Base-by-base conservation (phyloP, 768 basidiomycete genomes). In the Trametes meyenii region DNA sequence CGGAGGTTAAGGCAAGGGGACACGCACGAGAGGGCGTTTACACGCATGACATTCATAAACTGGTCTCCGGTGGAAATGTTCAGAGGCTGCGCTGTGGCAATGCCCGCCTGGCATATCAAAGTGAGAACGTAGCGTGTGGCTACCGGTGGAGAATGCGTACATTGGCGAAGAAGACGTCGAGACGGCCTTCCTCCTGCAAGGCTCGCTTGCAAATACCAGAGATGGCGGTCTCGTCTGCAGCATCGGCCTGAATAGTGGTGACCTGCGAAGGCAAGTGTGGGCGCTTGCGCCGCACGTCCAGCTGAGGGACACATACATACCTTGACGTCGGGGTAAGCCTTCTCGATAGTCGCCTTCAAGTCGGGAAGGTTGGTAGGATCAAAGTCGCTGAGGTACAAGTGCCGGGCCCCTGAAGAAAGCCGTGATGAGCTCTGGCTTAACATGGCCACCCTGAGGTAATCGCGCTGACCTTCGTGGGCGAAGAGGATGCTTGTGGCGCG, bases 161-260 rank as follows among this genome's bases (percentile, higher is more conserved):
- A 72, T 98, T 97, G 36, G 96, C 96, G 71, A 95, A 98, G 80
- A 97, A 97, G 64, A 96, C 87, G 66, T 98, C 96, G 13, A 98
- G 79, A 61, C 85, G 82, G 10, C 94, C 94, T 70, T 96, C 88
- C 62, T 97, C 94, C 44, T 82, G 75, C 35, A 94, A 69, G 2
- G 90, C 92, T 59, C 79, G 85, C 58, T 87, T 76, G 72, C 94
- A 94, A 1, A 94, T 72, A 6, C 74, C 75, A 21, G 83, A 78
- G 58, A 97, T 87, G 11, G 87, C 82, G 13, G 74, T 66, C 55
- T 94, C 88, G 69, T 93, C 86, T 19, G 94, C 87, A 14, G 94
- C 95, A 71, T 98, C 96, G 14, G 85, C 94, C 70, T 87, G 83
- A 36, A 89, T 68, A 12, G 79, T 82, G 1, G 91, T 91, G n/a